These are phyloP conservation scores for Mycena sp. DNA, from an alignment of 1,284 basidiomycete species.

Conservation along the genomic window DNA sequence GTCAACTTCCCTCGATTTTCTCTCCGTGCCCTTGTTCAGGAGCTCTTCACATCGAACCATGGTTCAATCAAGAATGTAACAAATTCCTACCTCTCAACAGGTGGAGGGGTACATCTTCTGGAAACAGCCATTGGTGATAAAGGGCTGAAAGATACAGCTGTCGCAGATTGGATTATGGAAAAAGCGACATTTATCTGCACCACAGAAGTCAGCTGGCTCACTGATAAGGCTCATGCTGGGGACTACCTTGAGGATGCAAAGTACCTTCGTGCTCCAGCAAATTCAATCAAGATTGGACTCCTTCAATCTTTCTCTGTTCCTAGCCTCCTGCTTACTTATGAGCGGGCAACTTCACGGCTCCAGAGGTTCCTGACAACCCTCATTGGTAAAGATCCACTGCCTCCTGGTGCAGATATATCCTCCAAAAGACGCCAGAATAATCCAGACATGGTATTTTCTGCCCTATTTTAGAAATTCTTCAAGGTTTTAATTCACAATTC, in stretches of 20 bases:
- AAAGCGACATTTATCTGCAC: conserved; percentile 3
- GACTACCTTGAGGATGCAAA: not conserved
- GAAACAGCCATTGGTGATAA: not conserved
- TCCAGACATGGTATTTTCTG: conserved; percentile 11
- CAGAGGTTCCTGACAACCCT: not conserved
- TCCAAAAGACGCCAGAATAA: not conserved
- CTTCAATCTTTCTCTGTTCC: not conserved
- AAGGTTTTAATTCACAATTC: too few relatives aligned
- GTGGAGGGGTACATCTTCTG: not conserved
- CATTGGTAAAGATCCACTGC: not conserved
- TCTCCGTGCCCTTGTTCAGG: not conserved
- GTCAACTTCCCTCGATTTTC: not conserved
- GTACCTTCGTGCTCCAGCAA: not conserved
- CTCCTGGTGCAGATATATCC: not conserved
- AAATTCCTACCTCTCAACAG: not conserved
- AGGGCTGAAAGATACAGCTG: not conserved
- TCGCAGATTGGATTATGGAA: not conserved
- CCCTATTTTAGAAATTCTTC: too few relatives aligned
- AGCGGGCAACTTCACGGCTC: not conserved
- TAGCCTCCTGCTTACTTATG: not conserved
- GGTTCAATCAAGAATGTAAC: not conserved
- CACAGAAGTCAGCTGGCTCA: not conserved
- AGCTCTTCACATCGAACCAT: not conserved
- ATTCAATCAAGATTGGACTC: not conserved
- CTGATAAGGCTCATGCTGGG: not conserved